These are phyloP conservation scores for Neofusicoccum sp. DNA, from an alignment of 2,329 filamentous ascomycete genomes.

Conservation along the genomic window DNA sequence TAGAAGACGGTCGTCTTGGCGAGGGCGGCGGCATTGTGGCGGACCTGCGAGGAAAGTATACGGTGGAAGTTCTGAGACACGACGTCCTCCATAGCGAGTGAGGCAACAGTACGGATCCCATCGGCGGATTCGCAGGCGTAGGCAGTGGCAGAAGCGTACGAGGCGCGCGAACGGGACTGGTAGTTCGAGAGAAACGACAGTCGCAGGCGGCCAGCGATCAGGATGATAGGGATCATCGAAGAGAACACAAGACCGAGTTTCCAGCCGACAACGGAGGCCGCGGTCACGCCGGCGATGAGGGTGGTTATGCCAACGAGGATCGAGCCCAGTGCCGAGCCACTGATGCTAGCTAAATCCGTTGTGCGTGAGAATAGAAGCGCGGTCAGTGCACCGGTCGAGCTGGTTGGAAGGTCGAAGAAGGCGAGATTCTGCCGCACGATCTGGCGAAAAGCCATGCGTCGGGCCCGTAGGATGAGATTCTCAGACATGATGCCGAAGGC, in stretches of 20 bases:
- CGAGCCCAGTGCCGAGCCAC: constrained; percentile 79
- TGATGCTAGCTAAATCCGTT: constrained; percentile 79
- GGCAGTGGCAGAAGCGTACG: constrained; percentile 76
- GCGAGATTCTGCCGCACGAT: constrained; percentile 87
- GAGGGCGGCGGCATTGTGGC: constrained; percentile 36
- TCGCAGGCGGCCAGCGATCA: constrained; percentile 76
- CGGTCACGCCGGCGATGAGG: constrained; percentile 64
- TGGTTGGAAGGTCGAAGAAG: constrained; percentile 85
- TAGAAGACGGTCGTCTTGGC: constrained; percentile 73
- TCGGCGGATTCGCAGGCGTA: constrained; percentile 89
- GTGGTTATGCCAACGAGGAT: constrained; percentile 76
- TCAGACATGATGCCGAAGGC: constrained; percentile 82
- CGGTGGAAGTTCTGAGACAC: constrained; percentile 68
- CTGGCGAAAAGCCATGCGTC: constrained; percentile 73
- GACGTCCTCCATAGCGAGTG: constrained; percentile 77
- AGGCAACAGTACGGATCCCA: constrained; percentile 85
- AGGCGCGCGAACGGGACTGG: constrained; percentile 70
- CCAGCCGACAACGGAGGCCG: constrained; percentile 73
- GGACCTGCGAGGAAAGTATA: constrained; percentile 54
- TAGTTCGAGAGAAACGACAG: constrained; percentile 80
- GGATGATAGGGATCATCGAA: constrained; percentile 69
- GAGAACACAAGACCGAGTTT: constrained; percentile 80
- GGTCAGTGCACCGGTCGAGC: constrained; percentile 80
- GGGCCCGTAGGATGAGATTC: constrained; percentile 73
- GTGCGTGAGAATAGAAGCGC: constrained; percentile 83